A percentile compares a stretch with the other conserved stretches of the same genome.
These are phyloP conservation scores for Sclerotinia subarctica DNA, from an alignment of 2,329 filamentous ascomycete species.

Conservation along the genomic window DNA sequence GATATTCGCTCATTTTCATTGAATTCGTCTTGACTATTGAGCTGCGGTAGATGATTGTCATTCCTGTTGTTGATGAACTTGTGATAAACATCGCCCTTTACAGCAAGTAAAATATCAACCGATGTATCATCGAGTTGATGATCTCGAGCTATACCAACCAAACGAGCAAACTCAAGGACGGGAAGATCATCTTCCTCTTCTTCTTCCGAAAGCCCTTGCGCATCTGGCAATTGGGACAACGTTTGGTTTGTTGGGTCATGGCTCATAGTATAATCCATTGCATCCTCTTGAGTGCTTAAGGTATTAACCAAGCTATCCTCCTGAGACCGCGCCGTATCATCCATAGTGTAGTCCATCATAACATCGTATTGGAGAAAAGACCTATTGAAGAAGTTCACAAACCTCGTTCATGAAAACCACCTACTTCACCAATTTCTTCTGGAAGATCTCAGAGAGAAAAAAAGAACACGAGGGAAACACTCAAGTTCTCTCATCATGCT, in stretches of 20 bases:
- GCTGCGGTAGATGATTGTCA: constrained; percentile 26
- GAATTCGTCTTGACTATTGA: constrained; percentile 24
- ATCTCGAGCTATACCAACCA: constrained; percentile 32
- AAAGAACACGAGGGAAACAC: background rate
- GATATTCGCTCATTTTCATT: constrained; percentile 31
- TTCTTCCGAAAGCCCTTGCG: background rate
- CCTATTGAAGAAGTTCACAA: background rate
- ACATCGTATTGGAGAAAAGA: background rate
- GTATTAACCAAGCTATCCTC: background rate
- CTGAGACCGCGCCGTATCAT: background rate
- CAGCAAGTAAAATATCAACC: constrained; percentile 23
- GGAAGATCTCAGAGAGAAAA: background rate
- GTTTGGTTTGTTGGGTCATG: background rate
- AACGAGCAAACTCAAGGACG: constrained; percentile 36
- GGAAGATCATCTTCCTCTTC: constrained; percentile 27
- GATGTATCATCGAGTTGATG: constrained; percentile 26
- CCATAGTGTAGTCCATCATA: background rate
- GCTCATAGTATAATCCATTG: constrained; percentile 2
- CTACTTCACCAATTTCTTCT: background rate
- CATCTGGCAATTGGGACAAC: constrained; percentile 6
- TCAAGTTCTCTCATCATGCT: background rate
- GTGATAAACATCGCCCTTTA: constrained; percentile 17
- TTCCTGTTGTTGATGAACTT: background rate
- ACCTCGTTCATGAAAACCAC: background rate
- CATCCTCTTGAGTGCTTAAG: background rate